These are phyloP conservation scores for Vitellaria paradoxa DNA, from an alignment of 179 eudicot species.

Conservation along the genomic window DNA sequence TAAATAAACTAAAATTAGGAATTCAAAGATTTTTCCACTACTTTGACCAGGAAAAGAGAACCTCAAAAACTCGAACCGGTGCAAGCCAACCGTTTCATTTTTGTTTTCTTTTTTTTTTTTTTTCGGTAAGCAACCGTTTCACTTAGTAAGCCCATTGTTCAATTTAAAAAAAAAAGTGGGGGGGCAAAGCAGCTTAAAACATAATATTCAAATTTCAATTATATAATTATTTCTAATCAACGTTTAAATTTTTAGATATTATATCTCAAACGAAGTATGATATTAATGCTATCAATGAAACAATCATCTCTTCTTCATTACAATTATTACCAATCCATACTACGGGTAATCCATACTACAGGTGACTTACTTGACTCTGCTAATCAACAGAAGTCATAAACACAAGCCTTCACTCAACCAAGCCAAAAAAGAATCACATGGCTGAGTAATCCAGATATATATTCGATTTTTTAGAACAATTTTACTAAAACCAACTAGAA, in stretches of 20 bases:
- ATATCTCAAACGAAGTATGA: neutral
- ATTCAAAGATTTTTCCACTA: neutral
- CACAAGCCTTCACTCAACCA: neutral
- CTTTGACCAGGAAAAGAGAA: neutral
- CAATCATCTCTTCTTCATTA: neutral
- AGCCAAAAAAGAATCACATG: neutral
- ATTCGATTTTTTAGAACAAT: neutral
- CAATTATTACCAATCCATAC: neutral
- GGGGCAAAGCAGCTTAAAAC: neutral
- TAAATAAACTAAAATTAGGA: neutral
- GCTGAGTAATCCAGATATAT: neutral
- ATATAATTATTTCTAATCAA: neutral
- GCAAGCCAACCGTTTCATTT: too few species aligned
- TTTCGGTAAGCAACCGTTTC: too few species aligned
- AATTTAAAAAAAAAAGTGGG: too few species aligned
- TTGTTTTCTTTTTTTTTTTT: too few species aligned
- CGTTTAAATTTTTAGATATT: neutral
- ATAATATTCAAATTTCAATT: neutral
- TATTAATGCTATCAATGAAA: neutral
- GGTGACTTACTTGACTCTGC: neutral
- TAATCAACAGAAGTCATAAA: neutral
- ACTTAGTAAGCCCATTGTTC: neutral
- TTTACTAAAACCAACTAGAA: neutral
- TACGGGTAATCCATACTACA: neutral
- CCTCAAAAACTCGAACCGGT: neutral